Percentiles rank a stretch among this genome's conserved stretches.
These are phyloP conservation scores for Lolium multiflorum DNA, from an alignment of 176 grass and related monocot genomes.

Conservation along the genomic window DNA sequence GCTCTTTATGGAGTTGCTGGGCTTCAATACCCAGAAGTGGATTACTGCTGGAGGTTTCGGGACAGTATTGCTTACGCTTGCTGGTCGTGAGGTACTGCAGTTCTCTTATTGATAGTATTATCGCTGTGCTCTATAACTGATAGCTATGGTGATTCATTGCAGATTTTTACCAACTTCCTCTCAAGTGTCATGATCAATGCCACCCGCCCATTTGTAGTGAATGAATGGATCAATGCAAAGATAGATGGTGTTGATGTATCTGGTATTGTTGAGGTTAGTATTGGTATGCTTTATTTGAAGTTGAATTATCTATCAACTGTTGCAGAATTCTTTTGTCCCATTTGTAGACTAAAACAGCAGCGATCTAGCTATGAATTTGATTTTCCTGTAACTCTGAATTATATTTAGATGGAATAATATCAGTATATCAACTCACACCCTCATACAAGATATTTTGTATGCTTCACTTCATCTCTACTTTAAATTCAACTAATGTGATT, in stretches of 20 bases:
- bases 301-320: not conserved
- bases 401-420: constrained; percentile 25
- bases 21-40: constrained; percentile 97
- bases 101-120: constrained; percentile 19
- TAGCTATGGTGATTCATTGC: constrained; percentile 28
- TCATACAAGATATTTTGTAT: constrained; percentile 8
- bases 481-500: constrained; percentile 42
- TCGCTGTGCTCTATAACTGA: constrained; percentile 26
- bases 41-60: constrained; percentile 97
- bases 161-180: constrained; percentile 99
- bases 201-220: constrained; percentile 86
- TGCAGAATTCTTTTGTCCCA: constrained; percentile 38
- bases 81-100: constrained; percentile 88
- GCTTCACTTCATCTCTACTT: not conserved
- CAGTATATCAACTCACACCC: not conserved
- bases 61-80: constrained; percentile 95
- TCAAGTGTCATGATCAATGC: constrained; percentile 99
- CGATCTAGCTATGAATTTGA: constrained; percentile 29
- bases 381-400: not conserved
- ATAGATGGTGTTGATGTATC: constrained; percentile 97
- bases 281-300: constrained; percentile 28
- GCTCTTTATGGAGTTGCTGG: constrained; percentile 97
- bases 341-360: constrained; percentile 14
- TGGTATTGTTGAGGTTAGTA: constrained; percentile 91
- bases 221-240: constrained; percentile 95